Conservation (phyloP, 768 basidiomycete species). For the Piloderma croceum region DNA sequence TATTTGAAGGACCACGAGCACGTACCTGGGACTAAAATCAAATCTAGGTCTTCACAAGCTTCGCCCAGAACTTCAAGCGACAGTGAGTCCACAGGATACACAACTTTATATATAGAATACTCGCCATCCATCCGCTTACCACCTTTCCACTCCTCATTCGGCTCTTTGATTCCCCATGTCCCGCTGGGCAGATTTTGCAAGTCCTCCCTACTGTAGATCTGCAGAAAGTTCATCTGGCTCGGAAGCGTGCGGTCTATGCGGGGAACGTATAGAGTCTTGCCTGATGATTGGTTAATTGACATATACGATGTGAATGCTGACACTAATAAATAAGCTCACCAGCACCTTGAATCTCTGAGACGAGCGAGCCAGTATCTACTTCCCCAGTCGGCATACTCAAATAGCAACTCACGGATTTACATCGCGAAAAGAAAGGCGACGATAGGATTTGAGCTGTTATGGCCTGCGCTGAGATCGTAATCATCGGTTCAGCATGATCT, state of each 20-base stretch:
- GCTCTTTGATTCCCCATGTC: conserved; percentile 75
- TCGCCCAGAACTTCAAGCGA: conserved; percentile 31
- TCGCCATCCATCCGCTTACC: conserved; percentile 47
- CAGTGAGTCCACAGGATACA: conserved; percentile 1
- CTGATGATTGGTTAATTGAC: conserved; percentile 26
- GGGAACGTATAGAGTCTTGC: conserved; percentile 66
- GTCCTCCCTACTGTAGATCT: conserved; percentile 55
- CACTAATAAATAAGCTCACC: conserved; percentile 35
- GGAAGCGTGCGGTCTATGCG: conserved; percentile 44
- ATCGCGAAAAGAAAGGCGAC: conserved; percentile 45
- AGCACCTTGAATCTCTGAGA: conserved; percentile 44
- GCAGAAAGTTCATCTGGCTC: conserved; percentile 59
- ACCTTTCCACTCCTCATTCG: conserved; percentile 39
- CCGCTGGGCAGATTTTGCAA: conserved; percentile 52
- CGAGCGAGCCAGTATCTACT: conserved; percentile 50
- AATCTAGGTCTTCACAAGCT: conserved; percentile 42
- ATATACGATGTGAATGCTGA: background rate
- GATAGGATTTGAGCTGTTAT: conserved; percentile 45
- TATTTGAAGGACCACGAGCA: background rate
- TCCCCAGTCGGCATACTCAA: conserved; percentile 76
- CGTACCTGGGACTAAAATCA: conserved; percentile 67
- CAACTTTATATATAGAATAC: conserved; percentile 17
- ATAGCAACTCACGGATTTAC: conserved; percentile 62
- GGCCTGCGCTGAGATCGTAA: conserved; percentile 45
- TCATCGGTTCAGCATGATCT: background rate